phyloP scores from a whole-genome alignment of 345 rosid species.

The Populus euphratica region DNA sequence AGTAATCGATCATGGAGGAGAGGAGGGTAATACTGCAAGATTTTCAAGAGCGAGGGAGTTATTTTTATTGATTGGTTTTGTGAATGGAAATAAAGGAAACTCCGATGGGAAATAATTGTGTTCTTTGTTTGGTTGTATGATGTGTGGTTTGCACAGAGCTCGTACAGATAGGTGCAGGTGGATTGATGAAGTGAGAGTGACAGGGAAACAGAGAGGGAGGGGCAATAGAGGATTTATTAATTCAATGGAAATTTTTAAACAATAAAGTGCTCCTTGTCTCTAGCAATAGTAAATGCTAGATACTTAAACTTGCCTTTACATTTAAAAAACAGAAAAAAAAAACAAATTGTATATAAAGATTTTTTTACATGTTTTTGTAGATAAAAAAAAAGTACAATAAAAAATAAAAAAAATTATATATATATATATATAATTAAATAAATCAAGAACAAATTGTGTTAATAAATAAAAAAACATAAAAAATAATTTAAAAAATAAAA shows the following conservation, averaged over 20 bases:
- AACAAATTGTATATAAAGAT: too few species aligned
- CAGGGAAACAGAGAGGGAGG: neutral
- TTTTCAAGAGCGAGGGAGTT: neutral
- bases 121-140: slow-evolving; percentile 7
- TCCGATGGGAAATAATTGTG: neutral
- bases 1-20: neutral
- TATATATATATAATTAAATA: too few species aligned
- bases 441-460: too few species aligned
- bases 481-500: too few species aligned
- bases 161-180: neutral
- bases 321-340: too few species aligned
- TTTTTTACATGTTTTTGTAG: too few species aligned
- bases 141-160: neutral
- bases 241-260: neutral
- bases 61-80: neutral
- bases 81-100: neutral
- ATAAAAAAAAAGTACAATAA: too few species aligned
- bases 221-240: neutral
- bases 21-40: neutral
- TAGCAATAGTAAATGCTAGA: slow-evolving; percentile 20
- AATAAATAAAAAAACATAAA: too few species aligned
- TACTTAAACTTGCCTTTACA: too few species aligned
- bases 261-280: slow-evolving; percentile 26
- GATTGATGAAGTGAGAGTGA: neutral
- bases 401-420: too few species aligned